Evolutionary conservation across 306 rosid genomes (phyloP), one percentile per base, ranked within the genome.

Genomic region (Trichosanthes cucumerina): DNA sequence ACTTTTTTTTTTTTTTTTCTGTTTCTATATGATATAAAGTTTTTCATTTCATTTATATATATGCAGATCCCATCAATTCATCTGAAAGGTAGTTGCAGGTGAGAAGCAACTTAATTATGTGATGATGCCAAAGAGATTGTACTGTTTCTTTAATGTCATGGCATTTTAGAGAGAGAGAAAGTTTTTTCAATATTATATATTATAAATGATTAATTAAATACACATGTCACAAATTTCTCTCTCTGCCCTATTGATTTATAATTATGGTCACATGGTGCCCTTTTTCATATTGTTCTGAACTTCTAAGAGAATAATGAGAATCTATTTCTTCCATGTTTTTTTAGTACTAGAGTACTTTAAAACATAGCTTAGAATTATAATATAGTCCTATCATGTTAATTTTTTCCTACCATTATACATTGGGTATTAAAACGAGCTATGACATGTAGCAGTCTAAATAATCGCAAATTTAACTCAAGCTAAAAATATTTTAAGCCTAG

Each of bases 21-120:
- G 6, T 39, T 1, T 39, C 6, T 41, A n/a, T 68, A 38, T 68
- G 5, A n/a, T 19, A 68, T 38, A 19, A 68, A 68, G 31, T 39
- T 12, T 68, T 68, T 21, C 24, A 64, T 39, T 39, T 57, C 1
- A 19, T 21, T n/a, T n/a, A n/a, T n/a, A n/a, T 39, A 69, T 43
- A 41, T 43, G 75, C 53, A 69, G n/a, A 69, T 41, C 54, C 75
- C 75, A 69, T 69, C 75, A 43, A 23, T 41, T 69, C 47, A 36
- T 38, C 31, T 18, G 72, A 33, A 34, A 18, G 39, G 14, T 60
- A 26, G 39, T 60, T 60, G 36, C 39, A 60, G 68, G 19, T 60
- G 46, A 18, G 43, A 1, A 2, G 28, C 14, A 57, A 5, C 5
- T 54, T 6, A 26, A 4, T 26, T 12, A 12, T 60, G 28, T 38